These are phyloP conservation scores for Tetrahymena malaccensis DNA, from an alignment of 73 alveolate species.

Conservation along the genomic window DNA sequence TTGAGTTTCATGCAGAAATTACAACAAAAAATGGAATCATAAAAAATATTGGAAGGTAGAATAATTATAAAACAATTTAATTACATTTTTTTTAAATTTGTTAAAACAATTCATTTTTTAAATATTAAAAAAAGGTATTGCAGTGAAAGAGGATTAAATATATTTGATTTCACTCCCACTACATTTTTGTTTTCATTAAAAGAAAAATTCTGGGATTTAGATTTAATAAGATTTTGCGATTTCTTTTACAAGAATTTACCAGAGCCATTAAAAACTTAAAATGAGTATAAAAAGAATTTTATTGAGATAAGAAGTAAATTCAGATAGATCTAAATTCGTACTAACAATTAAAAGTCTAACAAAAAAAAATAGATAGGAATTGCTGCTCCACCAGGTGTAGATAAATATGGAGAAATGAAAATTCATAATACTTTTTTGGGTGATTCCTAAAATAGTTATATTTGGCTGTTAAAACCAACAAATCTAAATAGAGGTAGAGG, in stretches of 20 bases:
- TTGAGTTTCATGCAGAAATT: constrained; percentile 83
- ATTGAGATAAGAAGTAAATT: constrained; percentile 29
- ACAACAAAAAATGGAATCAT: constrained; percentile 80
- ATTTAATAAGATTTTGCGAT: constrained; percentile 20
- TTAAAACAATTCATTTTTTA: too few species aligned
- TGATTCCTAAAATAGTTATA: constrained; percentile 51
- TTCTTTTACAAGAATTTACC: constrained; percentile 34
- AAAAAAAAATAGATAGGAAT: background rate
- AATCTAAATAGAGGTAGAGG: constrained; percentile 92
- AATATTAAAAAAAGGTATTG: background rate
- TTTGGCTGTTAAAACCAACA: constrained; percentile 88
- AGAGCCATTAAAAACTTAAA: background rate
- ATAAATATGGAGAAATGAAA: constrained; percentile 48
- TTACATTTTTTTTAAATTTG: too few species aligned
- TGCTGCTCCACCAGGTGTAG: constrained; percentile 1
- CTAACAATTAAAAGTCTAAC: background rate
- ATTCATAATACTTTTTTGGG: constrained; percentile 56
- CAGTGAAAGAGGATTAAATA: background rate
- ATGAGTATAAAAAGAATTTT: background rate
- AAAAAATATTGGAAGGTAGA: constrained; percentile 48
- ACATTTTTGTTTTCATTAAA: constrained; percentile 41
- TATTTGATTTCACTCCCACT: constrained; percentile 19
- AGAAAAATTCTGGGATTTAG: background rate
- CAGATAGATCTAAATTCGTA: background rate
- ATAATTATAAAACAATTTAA: too few species aligned